Conservation (phyloP, 2,329 filamentous ascomycete genomes). For the Calonectria pauciramosa region DNA sequence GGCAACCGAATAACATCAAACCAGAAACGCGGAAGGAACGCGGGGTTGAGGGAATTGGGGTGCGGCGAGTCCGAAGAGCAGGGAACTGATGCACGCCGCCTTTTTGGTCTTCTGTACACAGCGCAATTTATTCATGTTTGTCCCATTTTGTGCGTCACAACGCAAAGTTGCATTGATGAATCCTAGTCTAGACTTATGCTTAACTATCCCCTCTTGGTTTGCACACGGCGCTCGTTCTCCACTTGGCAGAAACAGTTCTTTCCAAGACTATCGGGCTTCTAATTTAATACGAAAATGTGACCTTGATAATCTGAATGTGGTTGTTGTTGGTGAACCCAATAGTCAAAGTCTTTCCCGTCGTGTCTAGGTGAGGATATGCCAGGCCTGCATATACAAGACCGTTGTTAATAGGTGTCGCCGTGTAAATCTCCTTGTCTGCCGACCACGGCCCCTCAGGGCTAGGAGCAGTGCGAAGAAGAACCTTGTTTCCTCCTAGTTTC, state of each 20-base stretch:
- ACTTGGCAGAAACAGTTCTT: neutral
- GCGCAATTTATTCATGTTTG: neutral
- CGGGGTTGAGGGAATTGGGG: neutral
- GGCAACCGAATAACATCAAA: conserved; percentile 10
- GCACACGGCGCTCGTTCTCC: neutral
- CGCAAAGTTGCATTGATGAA: neutral
- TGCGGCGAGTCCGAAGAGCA: neutral
- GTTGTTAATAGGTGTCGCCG: conserved; percentile 48
- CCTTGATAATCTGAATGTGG: conserved; percentile 53
- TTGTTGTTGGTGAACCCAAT: conserved; percentile 58
- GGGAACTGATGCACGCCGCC: neutral
- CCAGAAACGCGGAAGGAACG: neutral
- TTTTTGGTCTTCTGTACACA: neutral
- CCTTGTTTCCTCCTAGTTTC: conserved; percentile 16
- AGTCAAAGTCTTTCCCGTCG: conserved; percentile 51
- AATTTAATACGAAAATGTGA: conserved; percentile 38
- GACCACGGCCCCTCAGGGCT: conserved; percentile 55
- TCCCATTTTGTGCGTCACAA: neutral
- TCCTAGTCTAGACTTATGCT: neutral
- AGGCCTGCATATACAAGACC: conserved; percentile 53
- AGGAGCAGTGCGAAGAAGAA: conserved; percentile 32
- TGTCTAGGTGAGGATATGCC: conserved; percentile 55
- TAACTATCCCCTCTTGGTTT: neutral
- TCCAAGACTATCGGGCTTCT: neutral
- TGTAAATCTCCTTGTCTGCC: conserved; percentile 51